These are phyloP conservation scores for Cucurbita maxima DNA, from an alignment of 306 rosid species.

Conservation along the genomic window DNA sequence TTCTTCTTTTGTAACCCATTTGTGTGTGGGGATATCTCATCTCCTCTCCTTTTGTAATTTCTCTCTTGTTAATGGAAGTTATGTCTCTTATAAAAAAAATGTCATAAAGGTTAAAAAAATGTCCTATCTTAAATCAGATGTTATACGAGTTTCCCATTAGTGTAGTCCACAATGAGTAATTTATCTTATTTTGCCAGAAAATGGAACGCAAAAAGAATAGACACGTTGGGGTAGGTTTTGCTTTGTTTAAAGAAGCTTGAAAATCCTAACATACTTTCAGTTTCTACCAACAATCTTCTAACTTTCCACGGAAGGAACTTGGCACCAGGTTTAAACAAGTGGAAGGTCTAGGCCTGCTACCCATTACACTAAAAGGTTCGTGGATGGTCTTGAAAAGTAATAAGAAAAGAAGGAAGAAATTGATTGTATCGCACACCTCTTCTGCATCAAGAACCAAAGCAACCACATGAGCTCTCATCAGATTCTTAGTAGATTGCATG, in stretches of 20 bases:
- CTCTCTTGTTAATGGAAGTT: too few relatives aligned
- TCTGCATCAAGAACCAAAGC: constrained; percentile 92
- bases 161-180: background rate
- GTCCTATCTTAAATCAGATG: background rate
- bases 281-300: background rate
- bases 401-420: background rate
- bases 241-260: background rate
- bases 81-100: background rate
- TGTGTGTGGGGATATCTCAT: too few relatives aligned
- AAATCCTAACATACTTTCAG: background rate
- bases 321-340: background rate
- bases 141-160: background rate
- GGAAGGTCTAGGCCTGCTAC: background rate
- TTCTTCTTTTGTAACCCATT: too few relatives aligned
- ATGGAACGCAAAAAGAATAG: background rate
- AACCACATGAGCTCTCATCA: constrained; percentile 86
- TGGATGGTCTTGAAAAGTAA: constrained; percentile 4
- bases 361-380: background rate
- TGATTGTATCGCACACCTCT: constrained; percentile 24
- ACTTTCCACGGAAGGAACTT: background rate
- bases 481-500: constrained; percentile 80
- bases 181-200: background rate
- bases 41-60: too few relatives aligned
- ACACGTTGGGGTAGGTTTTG: background rate
- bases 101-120: background rate